These are phyloP conservation scores for Spongospora subterranea DNA, from an alignment of 208 protist species.

Conservation along the genomic window DNA sequence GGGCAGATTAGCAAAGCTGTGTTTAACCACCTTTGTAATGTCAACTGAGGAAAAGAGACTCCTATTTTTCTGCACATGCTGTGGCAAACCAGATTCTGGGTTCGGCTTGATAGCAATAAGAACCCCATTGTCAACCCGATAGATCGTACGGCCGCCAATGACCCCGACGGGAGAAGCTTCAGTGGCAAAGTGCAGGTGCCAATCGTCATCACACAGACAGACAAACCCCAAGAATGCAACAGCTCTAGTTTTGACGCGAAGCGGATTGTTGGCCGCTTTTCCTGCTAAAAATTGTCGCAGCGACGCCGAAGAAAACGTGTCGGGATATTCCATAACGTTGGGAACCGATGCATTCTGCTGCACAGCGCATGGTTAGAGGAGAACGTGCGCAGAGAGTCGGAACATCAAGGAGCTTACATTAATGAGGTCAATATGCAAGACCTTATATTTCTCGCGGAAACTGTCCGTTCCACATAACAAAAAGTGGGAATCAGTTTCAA, in stretches of 20 bases:
- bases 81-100: background rate
- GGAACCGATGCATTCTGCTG: background rate
- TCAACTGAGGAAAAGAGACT: background rate
- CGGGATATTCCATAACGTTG: background rate
- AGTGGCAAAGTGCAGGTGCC: conserved; percentile 39
- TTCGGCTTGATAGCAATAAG: background rate
- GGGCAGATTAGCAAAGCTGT: background rate
- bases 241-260: background rate
- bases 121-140: background rate
- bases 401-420: background rate
- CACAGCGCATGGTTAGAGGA: background rate
- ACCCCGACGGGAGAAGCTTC: background rate
- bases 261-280: background rate
- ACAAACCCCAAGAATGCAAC: conserved; percentile 28
- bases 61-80: background rate
- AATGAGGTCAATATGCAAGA: conserved; percentile 25
- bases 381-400: background rate
- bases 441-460: background rate
- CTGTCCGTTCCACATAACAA: conserved; percentile 9
- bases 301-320: background rate
- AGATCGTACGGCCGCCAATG: background rate
- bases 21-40: conserved; percentile 8
- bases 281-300: background rate
- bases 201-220: background rate
- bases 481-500: conserved; percentile 10